Base-by-base conservation (phyloP, 2,329 filamentous ascomycete genomes). In the Pezicula carpinea region DNA sequence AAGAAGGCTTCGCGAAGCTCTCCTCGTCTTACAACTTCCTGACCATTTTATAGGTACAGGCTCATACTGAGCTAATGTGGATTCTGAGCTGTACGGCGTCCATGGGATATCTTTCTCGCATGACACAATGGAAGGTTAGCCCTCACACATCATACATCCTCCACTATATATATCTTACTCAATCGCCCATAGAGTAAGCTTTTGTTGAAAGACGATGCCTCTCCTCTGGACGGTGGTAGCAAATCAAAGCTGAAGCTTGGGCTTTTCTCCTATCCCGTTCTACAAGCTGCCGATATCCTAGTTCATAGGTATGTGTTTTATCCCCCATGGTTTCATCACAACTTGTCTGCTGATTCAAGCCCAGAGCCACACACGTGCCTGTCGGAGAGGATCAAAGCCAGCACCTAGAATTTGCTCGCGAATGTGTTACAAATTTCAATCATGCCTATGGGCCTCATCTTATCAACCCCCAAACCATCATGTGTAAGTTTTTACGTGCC, bases 71-170 rank as follows among this genome's bases (percentile, higher is more conserved):
- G 67, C 76, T 99, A 53, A 95, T 96, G 87, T 99, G 93, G 93
- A 90, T 97, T 61, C 70, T 99, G 52, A 92, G 89, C 62, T 96
- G 91, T 56, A 87, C 87, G 44, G 88, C 93, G 19, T 92, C 88
- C 5, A 90, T 93, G 67, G 93, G 93, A 33, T 95, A 96, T 68
- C 72, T 99, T n/a, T 86, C 86, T 8, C 78, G 93, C n/a, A 99
- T 99, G 93, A 97, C 93, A 22, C 93, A 97, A 67, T 99, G 93
- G 91, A 99, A 99, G 82, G 89, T 89, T 62, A 54, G 62, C 50
- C 35, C 34, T 14, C 19, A 29, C 26, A 4, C 15, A 43, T 34
- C 15, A 29, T 13, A 34, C 15, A 29, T 13, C 17, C 36, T 18
- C 15, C 10, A 32, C n/a, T 38, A 26, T 11, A 15, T 23, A 8